These are phyloP conservation scores for Pestalotiopsis sp. DNA, from an alignment of 2,329 filamentous ascomycete species.

Conservation along the genomic window DNA sequence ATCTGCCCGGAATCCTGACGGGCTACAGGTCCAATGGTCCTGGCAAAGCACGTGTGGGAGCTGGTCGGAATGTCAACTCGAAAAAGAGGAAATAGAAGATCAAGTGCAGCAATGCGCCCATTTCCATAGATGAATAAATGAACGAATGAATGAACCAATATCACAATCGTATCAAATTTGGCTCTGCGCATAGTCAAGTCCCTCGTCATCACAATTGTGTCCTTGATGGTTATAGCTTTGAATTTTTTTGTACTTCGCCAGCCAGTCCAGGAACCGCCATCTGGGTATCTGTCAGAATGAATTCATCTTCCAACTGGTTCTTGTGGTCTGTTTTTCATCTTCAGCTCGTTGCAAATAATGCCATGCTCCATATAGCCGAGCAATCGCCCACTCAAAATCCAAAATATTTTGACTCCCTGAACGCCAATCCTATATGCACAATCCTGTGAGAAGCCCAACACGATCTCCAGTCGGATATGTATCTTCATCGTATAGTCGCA, in stretches of 20 bases:
- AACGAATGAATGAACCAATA: not conserved
- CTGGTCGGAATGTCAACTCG: conserved; percentile 84
- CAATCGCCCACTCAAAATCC: not conserved
- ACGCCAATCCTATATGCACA: conserved; percentile 5
- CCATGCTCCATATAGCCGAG: not conserved
- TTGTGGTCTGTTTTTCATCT: not conserved
- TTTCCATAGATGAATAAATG: conserved; percentile 27
- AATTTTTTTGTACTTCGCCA: not conserved
- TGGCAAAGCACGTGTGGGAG: conserved; percentile 78
- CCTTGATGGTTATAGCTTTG: not conserved
- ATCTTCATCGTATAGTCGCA: not conserved
- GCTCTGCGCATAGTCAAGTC: not conserved
- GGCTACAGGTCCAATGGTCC: conserved; percentile 69
- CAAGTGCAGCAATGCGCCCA: not conserved
- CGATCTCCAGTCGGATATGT: not conserved
- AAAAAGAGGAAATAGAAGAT: conserved; percentile 54
- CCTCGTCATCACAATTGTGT: not conserved
- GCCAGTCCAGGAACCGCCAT: not conserved
- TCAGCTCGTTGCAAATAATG: not conserved
- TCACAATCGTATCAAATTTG: not conserved
- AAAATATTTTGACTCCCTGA: conserved; percentile 1
- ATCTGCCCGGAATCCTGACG: conserved; percentile 80
- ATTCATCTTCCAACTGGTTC: not conserved
- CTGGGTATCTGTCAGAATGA: not conserved
- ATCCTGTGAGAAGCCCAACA: not conserved